phyloP scores from a whole-genome alignment of 2,329 filamentous ascomycete genomes.

The Claviceps digitariae region DNA sequence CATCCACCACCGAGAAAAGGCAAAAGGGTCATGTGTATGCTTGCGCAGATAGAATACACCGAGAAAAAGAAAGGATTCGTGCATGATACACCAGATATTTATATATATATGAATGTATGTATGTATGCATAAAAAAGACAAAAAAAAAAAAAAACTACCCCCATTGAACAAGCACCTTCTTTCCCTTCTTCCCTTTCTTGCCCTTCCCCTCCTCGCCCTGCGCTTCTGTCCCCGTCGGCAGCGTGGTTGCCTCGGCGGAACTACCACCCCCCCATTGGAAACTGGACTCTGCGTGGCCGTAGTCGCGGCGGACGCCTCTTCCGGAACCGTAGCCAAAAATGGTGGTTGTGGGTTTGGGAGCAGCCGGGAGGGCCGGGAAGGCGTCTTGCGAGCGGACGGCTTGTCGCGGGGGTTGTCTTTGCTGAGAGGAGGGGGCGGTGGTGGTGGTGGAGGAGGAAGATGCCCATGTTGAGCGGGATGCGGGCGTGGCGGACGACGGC shows the following conservation, averaged over 20 bases:
- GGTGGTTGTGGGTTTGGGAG: slow-evolving; percentile 52
- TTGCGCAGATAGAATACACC: no score
- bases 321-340: slow-evolving; percentile 48
- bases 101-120: no score
- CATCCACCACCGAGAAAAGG: no score
- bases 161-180: slow-evolving; percentile 50
- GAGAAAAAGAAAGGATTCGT: no score
- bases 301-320: slow-evolving; percentile 39
- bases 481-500: slow-evolving; percentile 11
- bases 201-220: slow-evolving; percentile 24
- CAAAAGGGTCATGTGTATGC: no score
- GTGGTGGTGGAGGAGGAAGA: slow-evolving; percentile 18
- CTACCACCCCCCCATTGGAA: slow-evolving; percentile 37
- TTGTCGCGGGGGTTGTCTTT: slow-evolving; percentile 21
- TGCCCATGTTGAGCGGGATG: slow-evolving; percentile 14
- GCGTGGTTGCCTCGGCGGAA: slow-evolving; percentile 5
- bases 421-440: neutral
- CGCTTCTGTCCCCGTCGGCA: slow-evolving; percentile 12
- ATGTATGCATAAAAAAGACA: no score
- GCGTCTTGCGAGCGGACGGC: slow-evolving; percentile 36
- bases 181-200: slow-evolving; percentile 44
- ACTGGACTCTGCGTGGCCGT: slow-evolving; percentile 32
- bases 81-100: no score
- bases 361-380: slow-evolving; percentile 73
- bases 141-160: slow-evolving; percentile 22